Evolutionary conservation across 139 green algal genomes (phyloP).

Genomic region (Micractinium conductrix): DNA sequence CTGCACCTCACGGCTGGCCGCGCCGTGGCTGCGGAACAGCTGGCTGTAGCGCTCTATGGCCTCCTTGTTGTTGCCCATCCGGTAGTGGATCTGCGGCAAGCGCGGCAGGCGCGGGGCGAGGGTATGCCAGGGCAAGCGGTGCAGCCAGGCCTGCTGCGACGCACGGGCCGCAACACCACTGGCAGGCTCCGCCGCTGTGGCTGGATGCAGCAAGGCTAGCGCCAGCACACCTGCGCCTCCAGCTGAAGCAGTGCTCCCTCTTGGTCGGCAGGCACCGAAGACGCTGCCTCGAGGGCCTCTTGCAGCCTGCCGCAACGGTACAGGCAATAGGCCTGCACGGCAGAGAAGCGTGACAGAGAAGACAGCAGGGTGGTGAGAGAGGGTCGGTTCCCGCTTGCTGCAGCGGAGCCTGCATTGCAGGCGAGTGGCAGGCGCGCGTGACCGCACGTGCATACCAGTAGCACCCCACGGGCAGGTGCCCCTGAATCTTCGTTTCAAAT

Average conservation of each 20-base stretch:
- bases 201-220: no score
- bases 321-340: constrained; percentile 85
- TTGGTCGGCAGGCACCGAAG: constrained; percentile 18
- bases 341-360: not conserved
- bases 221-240: constrained; percentile 79
- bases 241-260: constrained; percentile 69
- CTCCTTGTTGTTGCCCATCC: constrained; percentile 64
- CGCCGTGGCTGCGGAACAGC: constrained; percentile 66
- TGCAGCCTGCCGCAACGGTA: constrained; percentile 77
- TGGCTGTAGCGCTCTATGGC: constrained; percentile 64
- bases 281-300: constrained; percentile 55
- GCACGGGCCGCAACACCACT: not conserved
- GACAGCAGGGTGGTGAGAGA: not conserved
- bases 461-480: no score
- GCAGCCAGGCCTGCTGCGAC: not conserved
- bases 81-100: constrained; percentile 60
- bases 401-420: no score
- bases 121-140: not conserved
- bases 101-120: not conserved
- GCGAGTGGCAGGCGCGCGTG: no score
- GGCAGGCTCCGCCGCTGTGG: not conserved
- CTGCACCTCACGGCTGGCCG: constrained; percentile 67
- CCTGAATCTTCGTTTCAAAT: no score
- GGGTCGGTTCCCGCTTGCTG: no score
- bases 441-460: no score